Evolutionary conservation across 2,329 filamentous ascomycete genomes (phyloP).

Genomic region (Aspergillus novofumigatus): DNA sequence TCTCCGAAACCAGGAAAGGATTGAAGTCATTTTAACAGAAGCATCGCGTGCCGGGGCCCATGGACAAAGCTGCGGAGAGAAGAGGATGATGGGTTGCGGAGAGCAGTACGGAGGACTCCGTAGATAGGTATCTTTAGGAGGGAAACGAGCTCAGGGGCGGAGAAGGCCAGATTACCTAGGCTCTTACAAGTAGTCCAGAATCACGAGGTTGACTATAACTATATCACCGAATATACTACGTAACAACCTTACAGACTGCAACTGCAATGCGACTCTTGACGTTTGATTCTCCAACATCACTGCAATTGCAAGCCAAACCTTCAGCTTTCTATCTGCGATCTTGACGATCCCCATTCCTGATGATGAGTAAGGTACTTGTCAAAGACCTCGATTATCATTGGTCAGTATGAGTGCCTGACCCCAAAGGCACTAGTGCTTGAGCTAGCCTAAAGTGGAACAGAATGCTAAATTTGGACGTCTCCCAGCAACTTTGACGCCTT

Average conservation of each 20-base stretch:
- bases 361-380: not conserved
- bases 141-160: slow-evolving; percentile 18
- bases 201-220: not conserved
- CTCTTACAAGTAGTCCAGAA: not conserved
- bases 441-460: not conserved
- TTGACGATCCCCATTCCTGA: not conserved
- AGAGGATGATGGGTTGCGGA: slow-evolving; percentile 1
- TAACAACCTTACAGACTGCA: not conserved
- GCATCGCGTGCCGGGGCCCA: slow-evolving; percentile 24
- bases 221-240: not conserved
- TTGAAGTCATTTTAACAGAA: slow-evolving; percentile 40
- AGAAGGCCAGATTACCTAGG: not conserved
- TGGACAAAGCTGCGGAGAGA: slow-evolving; percentile 9
- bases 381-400: not conserved
- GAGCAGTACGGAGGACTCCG: not conserved
- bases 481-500: not conserved
- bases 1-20: slow-evolving; percentile 46
- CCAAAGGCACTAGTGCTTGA: not conserved
- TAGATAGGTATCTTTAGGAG: slow-evolving; percentile 4
- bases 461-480: not conserved
- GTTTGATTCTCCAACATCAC: not conserved
- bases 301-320: not conserved
- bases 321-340: not conserved
- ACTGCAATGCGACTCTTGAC: not conserved
- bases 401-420: not conserved